Conservation (phyloP, 2,329 filamentous ascomycete genomes). For the Colletotrichum graminicola region DNA sequence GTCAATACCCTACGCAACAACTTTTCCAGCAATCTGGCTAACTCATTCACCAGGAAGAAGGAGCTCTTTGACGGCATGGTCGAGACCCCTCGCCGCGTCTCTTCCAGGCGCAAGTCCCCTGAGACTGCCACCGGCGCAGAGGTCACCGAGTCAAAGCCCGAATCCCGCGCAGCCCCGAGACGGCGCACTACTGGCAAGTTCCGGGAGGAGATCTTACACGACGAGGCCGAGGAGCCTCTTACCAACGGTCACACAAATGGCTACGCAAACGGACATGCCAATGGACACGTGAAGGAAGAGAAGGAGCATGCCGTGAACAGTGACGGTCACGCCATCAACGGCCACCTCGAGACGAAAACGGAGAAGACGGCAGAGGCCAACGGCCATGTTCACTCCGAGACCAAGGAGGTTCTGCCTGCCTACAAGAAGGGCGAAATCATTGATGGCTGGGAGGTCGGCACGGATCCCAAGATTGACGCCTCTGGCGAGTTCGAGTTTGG, state of each 20-base stretch:
- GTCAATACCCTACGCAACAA: slow-evolving; percentile 11
- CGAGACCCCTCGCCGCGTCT: slow-evolving; percentile 64
- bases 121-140: slow-evolving; percentile 36
- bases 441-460: slow-evolving; percentile 71
- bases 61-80: slow-evolving; percentile 73
- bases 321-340: slow-evolving; percentile 17
- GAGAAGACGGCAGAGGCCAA: slow-evolving; percentile 31
- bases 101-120: slow-evolving; percentile 64
- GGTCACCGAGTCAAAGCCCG: slow-evolving; percentile 35
- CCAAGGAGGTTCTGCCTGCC: slow-evolving; percentile 23
- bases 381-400: slow-evolving; percentile 32
- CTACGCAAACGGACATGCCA: slow-evolving; percentile 47
- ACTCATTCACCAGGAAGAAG: slow-evolving; percentile 62
- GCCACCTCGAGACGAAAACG: slow-evolving; percentile 5
- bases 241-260: slow-evolving; percentile 45
- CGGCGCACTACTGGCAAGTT: slow-evolving; percentile 64
- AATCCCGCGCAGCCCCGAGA: slow-evolving; percentile 53
- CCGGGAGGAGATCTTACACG: slow-evolving; percentile 61
- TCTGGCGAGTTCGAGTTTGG: slow-evolving; percentile 84
- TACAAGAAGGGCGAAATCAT: slow-evolving; percentile 49
- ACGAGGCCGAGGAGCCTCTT: slow-evolving; percentile 50
- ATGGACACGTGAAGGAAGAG: slow-evolving; percentile 35
- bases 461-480: slow-evolving; percentile 73
- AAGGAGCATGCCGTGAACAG: slow-evolving; percentile 8
- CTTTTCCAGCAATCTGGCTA: not conserved